phyloP scores from a whole-genome alignment of 352 stramenopile genomes.

The Globisporangium paroecandrum region DNA sequence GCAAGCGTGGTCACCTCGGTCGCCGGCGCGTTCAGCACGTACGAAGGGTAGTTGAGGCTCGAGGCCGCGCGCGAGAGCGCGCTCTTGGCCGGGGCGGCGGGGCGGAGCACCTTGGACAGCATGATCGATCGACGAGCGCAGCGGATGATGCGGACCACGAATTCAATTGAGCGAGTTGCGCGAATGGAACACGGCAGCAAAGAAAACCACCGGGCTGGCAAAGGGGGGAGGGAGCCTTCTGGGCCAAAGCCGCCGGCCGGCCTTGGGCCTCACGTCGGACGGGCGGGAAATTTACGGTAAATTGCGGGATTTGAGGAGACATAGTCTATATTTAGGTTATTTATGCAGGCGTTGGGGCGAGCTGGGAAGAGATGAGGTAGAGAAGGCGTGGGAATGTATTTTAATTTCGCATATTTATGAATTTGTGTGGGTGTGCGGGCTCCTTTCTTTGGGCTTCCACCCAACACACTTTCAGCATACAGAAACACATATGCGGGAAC shows the following conservation, averaged over 20 bases:
- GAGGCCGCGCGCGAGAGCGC: conserved; percentile 59
- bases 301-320: neutral
- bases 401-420: neutral
- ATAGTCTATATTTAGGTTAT: neutral
- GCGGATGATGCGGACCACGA: conserved; percentile 17
- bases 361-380: too few species aligned
- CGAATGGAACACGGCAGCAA: conserved; percentile 6
- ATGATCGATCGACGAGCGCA: conserved; percentile 24
- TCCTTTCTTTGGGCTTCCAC: conserved; percentile 9
- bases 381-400: neutral
- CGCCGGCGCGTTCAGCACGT: conserved; percentile 90
- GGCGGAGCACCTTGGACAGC: conserved; percentile 67
- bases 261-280: conserved; percentile 12
- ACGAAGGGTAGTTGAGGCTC: conserved; percentile 80
- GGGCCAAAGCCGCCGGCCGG: neutral
- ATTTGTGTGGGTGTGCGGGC: neutral
- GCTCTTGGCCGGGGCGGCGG: conserved; percentile 26
- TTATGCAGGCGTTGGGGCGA: neutral
- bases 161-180: conserved; percentile 18
- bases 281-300: neutral
- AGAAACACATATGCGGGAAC: conserved; percentile 1
- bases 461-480: neutral
- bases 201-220: conserved; percentile 14
- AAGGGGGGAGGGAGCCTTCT: neutral
- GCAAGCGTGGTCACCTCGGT: conserved; percentile 97